Percentiles rank a stretch among this genome's conserved stretches.
phyloP scores from a whole-genome alignment of 306 rosid species.

The Senna siamea region DNA sequence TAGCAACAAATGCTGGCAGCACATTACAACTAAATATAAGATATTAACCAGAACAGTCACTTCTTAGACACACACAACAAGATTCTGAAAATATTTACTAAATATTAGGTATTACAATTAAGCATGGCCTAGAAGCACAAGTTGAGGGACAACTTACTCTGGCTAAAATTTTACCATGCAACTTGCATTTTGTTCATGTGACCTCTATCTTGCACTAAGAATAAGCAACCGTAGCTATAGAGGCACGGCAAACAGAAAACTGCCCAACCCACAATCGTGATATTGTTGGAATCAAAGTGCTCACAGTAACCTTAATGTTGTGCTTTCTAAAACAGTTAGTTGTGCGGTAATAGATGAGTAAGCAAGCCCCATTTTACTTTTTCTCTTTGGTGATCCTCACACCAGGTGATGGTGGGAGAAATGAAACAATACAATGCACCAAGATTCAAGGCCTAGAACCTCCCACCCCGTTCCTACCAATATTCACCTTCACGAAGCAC shows the following conservation, averaged over 20 bases:
- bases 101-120: not conserved
- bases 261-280: not conserved
- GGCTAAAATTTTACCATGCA: slow-evolving; percentile 28
- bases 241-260: slow-evolving; percentile 15
- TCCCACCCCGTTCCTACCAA: not conserved
- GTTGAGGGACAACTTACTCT: slow-evolving; percentile 3
- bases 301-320: not conserved
- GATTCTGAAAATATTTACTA: slow-evolving; percentile 11
- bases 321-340: not conserved
- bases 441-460: not conserved
- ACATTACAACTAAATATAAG: slow-evolving; percentile 26
- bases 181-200: not conserved
- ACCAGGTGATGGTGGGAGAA: not conserved
- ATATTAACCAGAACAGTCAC: slow-evolving; percentile 7
- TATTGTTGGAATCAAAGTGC: not conserved
- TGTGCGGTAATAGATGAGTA: not conserved
- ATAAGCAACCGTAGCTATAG: not conserved
- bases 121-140: slow-evolving; percentile 12
- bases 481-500: not conserved
- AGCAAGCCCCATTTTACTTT: not conserved
- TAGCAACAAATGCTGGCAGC: slow-evolving; percentile 4
- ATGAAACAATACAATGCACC: not conserved
- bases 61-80: not conserved
- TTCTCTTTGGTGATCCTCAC: not conserved
- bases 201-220: not conserved